Evolutionary conservation across 2,329 filamentous ascomycete species (phyloP), one percentile per base, ranked within the genome.

Genomic region (Sporothrix luriei): DNA sequence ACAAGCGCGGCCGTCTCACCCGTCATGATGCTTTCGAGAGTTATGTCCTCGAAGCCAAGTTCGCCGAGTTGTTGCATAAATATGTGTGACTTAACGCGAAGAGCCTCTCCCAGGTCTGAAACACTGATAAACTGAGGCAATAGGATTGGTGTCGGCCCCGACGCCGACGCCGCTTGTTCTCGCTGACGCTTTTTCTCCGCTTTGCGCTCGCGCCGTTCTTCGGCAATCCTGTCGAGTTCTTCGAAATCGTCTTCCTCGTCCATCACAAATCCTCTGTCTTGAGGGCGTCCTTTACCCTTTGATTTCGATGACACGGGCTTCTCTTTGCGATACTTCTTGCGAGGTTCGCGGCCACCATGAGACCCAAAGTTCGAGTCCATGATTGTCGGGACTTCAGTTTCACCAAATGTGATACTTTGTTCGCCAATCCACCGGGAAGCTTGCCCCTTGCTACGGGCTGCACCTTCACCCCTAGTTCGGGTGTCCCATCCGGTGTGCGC

Each of bases 101-200:
- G 82, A 4, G 91, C 87, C 71, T 88, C 84, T 4, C 93, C 93
- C 52, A 99, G 81, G 73, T 94, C 92, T 11, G 87, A 85, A n/a
- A 97, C 90, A 75, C 88, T 95, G 79, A 99, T 96, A 75, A 93
- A 97, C 76, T 97, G 92, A 0, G 96, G 96, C 26, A 99, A 82
- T 68, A 90, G 87, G 59, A 99, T 91, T 0, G 80, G 80, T 1
- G 84, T 85, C 2, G 85, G 87, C 46, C 78, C 77, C 2, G 75
- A 77, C 65, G 77, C 78, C 76, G 79, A 78, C 71, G 80, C 80
- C 75, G 78, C 76, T 74, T 77, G 79, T 48, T 71, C 72, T 52
- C 78, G 76, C 70, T 80, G 81, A 16, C 79, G 80, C 67, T 79
- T 78, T 71, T 80, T 82, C 71, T 83, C 80, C 6, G 78, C 80